Evolutionary conservation across 1,139 yeast genomes (phyloP).

Genomic region (Debaryomyces subglobosus): DNA sequence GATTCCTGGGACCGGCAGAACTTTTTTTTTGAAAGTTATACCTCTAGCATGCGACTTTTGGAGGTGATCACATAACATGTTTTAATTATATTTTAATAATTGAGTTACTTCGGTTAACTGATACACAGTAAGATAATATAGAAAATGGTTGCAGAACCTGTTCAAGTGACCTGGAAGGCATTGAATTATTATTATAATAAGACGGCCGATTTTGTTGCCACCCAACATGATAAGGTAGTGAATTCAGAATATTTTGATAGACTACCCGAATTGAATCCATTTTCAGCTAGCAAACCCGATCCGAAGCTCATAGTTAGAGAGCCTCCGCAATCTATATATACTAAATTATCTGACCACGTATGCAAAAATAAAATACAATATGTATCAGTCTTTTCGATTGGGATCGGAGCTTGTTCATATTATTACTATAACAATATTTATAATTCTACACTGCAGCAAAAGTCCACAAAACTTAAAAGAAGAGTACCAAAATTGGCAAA

Average conservation of each 20-base stretch:
- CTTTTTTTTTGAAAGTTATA: constrained; percentile 17
- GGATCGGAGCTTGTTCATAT: constrained; percentile 30
- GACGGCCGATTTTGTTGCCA: constrained; percentile 27
- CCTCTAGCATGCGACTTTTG: constrained; percentile 1
- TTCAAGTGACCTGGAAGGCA: constrained; percentile 41
- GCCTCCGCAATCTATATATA: constrained; percentile 12
- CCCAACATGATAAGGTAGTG: constrained; percentile 28
- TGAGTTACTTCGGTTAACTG: background rate
- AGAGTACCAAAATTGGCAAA: constrained; percentile 64
- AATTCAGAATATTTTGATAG: constrained; percentile 23
- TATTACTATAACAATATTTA: constrained; percentile 13
- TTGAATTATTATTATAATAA: constrained; percentile 29
- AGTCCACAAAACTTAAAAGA: constrained; percentile 33
- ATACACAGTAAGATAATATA: background rate
- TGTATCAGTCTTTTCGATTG: constrained; percentile 28
- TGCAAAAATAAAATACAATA: constrained; percentile 19
- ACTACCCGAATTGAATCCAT: constrained; percentile 18
- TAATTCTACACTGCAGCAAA: constrained; percentile 9
- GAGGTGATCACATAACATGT: background rate
- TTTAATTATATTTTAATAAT: background rate
- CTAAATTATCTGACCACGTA: constrained; percentile 15
- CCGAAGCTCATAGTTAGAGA: constrained; percentile 1
- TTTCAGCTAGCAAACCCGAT: constrained; percentile 3
- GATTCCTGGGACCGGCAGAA: constrained; percentile 51
- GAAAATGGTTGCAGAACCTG: constrained; percentile 51